A percentile compares a stretch with the other conserved stretches of the same genome.
phyloP scores from a whole-genome alignment of 192 early-diverging fungal species.

The Cladochytrium replicatum region DNA sequence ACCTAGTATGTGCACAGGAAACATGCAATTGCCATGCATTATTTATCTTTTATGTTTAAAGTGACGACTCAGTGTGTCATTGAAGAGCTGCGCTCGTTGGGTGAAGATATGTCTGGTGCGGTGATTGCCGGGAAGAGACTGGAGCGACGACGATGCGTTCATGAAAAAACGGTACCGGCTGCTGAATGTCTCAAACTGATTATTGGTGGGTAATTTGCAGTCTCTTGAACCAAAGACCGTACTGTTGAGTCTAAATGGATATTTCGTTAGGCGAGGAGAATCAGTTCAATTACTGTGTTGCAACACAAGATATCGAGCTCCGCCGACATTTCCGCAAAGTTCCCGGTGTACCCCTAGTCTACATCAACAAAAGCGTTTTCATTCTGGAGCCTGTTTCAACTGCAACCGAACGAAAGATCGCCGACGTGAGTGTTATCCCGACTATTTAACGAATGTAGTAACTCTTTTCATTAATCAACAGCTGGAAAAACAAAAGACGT shows the following conservation, averaged over 20 bases:
- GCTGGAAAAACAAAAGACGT: slow-evolving; percentile 34
- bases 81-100: slow-evolving; percentile 55
- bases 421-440: slow-evolving; percentile 24
- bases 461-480: slow-evolving; percentile 31
- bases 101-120: slow-evolving; percentile 49
- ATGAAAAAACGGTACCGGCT: slow-evolving; percentile 51
- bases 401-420: slow-evolving; percentile 31
- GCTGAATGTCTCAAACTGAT: slow-evolving; percentile 64
- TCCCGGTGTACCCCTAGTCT: slow-evolving; percentile 78
- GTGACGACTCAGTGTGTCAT: slow-evolving; percentile 68
- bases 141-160: slow-evolving; percentile 73
- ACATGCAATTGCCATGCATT: neutral
- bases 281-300: slow-evolving; percentile 76
- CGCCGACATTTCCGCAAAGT: slow-evolving; percentile 52
- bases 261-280: slow-evolving; percentile 42
- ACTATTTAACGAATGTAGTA: slow-evolving; percentile 17
- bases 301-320: slow-evolving; percentile 64
- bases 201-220: slow-evolving; percentile 26
- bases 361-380: slow-evolving; percentile 65
- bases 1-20: slow-evolving; percentile 40
- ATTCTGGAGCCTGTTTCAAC: slow-evolving; percentile 69
- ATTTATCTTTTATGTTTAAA: slow-evolving; percentile 23
- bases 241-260: neutral
- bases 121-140: slow-evolving; percentile 52
- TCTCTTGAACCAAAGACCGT: neutral